phyloP scores from a whole-genome alignment of 1,284 basidiomycete species.

The Athelia sp. region DNA sequence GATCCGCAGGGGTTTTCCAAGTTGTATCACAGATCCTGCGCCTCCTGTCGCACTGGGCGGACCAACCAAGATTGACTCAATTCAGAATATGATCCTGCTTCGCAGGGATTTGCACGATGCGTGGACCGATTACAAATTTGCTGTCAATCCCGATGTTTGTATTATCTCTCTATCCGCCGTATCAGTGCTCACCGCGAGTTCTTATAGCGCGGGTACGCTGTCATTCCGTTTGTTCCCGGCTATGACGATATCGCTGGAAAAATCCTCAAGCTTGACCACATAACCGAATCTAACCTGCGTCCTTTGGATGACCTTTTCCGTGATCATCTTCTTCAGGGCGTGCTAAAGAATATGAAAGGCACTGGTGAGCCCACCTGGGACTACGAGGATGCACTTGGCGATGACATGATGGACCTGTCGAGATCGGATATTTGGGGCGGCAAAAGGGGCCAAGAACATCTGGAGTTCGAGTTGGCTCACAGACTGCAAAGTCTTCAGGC shows the following conservation, averaged over 20 bases:
- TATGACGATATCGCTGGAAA: conserved; percentile 13
- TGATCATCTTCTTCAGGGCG: conserved; percentile 19
- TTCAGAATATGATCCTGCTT: conserved; percentile 17
- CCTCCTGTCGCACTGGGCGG: conserved; percentile 3
- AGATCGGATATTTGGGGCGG: conserved; percentile 13
- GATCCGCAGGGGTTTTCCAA: conserved; percentile 10
- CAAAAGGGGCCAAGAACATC: conserved; percentile 13
- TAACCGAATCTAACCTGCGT: conserved; percentile 15
- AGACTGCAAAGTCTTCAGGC: conserved; percentile 8
- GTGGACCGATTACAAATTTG: conserved; percentile 18
- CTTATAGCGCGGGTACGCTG: conserved; percentile 13
- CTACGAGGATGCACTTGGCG: conserved; percentile 6
- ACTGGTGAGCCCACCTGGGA: conserved; percentile 14
- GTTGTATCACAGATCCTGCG: conserved; percentile 11
- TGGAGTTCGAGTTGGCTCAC: conserved; percentile 15
- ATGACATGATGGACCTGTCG: conserved; percentile 13
- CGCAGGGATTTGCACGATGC: conserved; percentile 14
- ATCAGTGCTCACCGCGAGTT: neutral
- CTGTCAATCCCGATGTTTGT: conserved; percentile 17
- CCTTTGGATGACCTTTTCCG: conserved; percentile 18
- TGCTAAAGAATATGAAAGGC: conserved; percentile 18
- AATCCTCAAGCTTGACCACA: conserved; percentile 16
- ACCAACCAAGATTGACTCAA: conserved; percentile 11
- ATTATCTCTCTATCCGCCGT: neutral
- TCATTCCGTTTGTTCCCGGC: conserved; percentile 14